phyloP scores from a whole-genome alignment of 108 stramenopile genomes.

The Skeletonema costatum region DNA sequence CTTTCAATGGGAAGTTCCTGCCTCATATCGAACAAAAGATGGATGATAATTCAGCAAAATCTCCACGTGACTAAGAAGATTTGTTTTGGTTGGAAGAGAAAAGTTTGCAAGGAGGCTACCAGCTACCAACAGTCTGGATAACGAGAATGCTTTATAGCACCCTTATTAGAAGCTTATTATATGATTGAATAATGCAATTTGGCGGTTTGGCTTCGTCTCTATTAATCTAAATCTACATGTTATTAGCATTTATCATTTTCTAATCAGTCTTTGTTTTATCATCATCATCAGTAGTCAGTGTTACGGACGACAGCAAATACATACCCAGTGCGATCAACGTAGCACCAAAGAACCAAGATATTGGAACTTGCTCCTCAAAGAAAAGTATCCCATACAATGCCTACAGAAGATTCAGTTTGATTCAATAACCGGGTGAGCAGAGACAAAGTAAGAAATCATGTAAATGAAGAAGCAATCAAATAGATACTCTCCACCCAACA shows the following conservation, averaged over 20 bases:
- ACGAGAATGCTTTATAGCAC: not conserved
- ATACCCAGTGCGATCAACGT: slow-evolving; percentile 38
- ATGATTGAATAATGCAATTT: not conserved
- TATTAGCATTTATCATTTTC: not conserved
- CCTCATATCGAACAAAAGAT: slow-evolving; percentile 65
- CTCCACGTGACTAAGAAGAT: slow-evolving; percentile 46
- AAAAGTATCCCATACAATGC: slow-evolving; percentile 46
- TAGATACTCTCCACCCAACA: not conserved
- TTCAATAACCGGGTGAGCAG: not conserved
- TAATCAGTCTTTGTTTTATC: not conserved
- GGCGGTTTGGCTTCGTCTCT: not conserved
- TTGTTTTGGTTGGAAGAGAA: not conserved
- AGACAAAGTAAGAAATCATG: not conserved
- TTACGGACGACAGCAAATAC: slow-evolving; percentile 40
- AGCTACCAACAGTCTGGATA: not conserved
- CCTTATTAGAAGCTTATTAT: not conserved
- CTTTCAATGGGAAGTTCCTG: slow-evolving; percentile 84
- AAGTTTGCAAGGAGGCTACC: not conserved
- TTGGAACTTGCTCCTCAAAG: slow-evolving; percentile 42
- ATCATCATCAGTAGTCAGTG: slow-evolving; percentile 8
- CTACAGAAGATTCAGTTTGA: slow-evolving; percentile 6
- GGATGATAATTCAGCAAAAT: slow-evolving; percentile 58
- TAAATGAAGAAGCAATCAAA: not conserved
- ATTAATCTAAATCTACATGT: not conserved
- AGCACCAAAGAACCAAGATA: slow-evolving; percentile 43